Evolutionary conservation across 1,139 yeast genomes (phyloP).

Genomic region (Yamadazyma atlantica): DNA sequence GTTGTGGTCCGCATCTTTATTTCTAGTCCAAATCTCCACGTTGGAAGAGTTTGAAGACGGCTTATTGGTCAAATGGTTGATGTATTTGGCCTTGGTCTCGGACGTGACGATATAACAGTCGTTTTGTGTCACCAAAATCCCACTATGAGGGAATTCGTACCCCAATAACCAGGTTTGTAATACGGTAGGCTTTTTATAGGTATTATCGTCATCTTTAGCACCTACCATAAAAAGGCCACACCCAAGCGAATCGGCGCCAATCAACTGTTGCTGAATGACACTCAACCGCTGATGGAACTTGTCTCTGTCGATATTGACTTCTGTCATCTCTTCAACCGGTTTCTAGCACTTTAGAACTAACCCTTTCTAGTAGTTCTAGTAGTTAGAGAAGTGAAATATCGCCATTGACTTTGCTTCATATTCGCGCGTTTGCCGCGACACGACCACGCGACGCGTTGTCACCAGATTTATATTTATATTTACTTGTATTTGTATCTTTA

Average conservation of each 20-base stretch:
- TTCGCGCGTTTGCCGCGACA: background rate
- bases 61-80: constrained; percentile 50
- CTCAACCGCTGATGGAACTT: constrained; percentile 44
- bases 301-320: constrained; percentile 39
- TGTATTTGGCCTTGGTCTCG: constrained; percentile 82
- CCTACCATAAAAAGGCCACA: constrained; percentile 74
- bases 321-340: no score
- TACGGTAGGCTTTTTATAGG: constrained; percentile 86
- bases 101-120: constrained; percentile 73
- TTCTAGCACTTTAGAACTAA: no score
- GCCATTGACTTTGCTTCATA: background rate
- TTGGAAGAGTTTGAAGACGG: constrained; percentile 39
- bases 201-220: constrained; percentile 82
- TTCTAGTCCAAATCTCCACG: constrained; percentile 73
- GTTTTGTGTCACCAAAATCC: constrained; percentile 61
- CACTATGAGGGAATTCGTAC: constrained; percentile 92
- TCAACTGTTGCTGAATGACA: constrained; percentile 38
- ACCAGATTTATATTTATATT: no score
- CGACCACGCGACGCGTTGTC: no score
- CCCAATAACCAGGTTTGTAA: constrained; percentile 92
- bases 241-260: constrained; percentile 30
- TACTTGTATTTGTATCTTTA: no score
- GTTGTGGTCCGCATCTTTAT: constrained; percentile 79
- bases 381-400: no score
- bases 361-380: no score